Percentiles rank a stretch among this genome's conserved stretches.
These are phyloP conservation scores for Harringtonia aguacate DNA, from an alignment of 2,329 filamentous ascomycete species.

Conservation along the genomic window DNA sequence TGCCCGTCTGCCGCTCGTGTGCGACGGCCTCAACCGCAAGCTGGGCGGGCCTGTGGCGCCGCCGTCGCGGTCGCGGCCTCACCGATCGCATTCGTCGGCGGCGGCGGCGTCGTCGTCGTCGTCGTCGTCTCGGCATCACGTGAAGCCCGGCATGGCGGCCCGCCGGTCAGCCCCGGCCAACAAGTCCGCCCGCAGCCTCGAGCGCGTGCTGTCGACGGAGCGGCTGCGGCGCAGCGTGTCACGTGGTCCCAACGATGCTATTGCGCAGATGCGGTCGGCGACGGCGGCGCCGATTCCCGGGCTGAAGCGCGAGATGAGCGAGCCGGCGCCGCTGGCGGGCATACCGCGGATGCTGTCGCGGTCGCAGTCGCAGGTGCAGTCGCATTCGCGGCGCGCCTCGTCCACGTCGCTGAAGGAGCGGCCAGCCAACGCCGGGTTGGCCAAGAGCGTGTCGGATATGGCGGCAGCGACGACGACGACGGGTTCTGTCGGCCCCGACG, in stretches of 20 bases:
- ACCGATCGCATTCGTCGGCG: background rate
- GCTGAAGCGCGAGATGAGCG: slow-evolving; percentile 60
- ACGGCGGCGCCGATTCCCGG: slow-evolving; percentile 49
- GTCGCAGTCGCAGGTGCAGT: background rate
- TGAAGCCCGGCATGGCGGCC: slow-evolving; percentile 35
- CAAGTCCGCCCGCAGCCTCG: slow-evolving; percentile 35
- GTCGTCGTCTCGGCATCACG: slow-evolving; percentile 14
- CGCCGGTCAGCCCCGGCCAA: slow-evolving; percentile 31
- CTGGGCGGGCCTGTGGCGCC: slow-evolving; percentile 60
- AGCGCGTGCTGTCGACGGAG: slow-evolving; percentile 52
- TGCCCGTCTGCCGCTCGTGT: slow-evolving; percentile 61
- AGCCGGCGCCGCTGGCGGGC: slow-evolving; percentile 33
- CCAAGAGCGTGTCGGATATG: slow-evolving; percentile 20
- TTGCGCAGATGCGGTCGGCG: slow-evolving; percentile 57
- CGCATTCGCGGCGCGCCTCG: background rate
- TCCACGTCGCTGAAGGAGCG: slow-evolving; percentile 30
- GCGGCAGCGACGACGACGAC: slow-evolving; percentile 4
- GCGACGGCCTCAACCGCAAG: slow-evolving; percentile 61
- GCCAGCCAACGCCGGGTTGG: slow-evolving; percentile 21
- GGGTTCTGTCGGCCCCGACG: slow-evolving; percentile 43
- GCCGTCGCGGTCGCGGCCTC: slow-evolving; percentile 33
- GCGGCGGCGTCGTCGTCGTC: background rate
- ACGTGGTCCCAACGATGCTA: slow-evolving; percentile 44
- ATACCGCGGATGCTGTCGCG: too few relatives aligned
- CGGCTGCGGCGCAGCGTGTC: slow-evolving; percentile 43